Conservation (phyloP, 441 rosid species). For the Erodium texanum region DNA sequence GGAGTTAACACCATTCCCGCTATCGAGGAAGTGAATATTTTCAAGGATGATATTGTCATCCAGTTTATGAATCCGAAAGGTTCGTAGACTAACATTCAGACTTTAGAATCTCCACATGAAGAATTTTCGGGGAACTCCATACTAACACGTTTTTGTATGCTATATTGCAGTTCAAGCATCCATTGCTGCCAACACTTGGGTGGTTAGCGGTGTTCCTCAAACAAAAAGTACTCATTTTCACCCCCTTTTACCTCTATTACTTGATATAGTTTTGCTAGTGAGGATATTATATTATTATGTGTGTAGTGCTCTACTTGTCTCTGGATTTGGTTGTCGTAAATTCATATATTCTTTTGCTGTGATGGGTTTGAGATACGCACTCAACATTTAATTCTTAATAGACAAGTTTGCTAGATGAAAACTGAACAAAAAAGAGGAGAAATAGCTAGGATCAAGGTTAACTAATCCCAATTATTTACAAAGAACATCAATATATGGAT, state of each 20-base stretch:
- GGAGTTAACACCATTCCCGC: constrained; percentile 83
- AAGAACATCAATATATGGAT: too few relatives aligned
- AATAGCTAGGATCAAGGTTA: too few relatives aligned
- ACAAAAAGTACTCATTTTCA: constrained; percentile 49
- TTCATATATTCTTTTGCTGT: too few relatives aligned
- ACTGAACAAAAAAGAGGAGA: too few relatives aligned
- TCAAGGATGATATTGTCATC: constrained; percentile 80
- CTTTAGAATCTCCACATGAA: too few relatives aligned
- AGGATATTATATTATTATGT: too few relatives aligned
- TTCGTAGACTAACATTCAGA: constrained; percentile 2
- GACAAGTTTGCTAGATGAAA: too few relatives aligned
- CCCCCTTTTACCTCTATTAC: not conserved
- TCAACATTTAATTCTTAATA: too few relatives aligned
- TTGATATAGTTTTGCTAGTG: not conserved
- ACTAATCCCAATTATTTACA: too few relatives aligned
- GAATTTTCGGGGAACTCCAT: not conserved
- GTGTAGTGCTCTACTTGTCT: not conserved
- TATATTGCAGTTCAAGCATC: constrained; percentile 72
- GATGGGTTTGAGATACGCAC: too few relatives aligned
- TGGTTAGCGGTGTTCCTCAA: constrained; percentile 78
- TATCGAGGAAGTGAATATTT: constrained; percentile 84
- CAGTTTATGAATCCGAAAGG: constrained; percentile 81
- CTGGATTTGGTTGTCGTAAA: not conserved
- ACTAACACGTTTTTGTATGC: not conserved
- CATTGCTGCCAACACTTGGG: constrained; percentile 91